Evolutionary conservation across 768 basidiomycete species (phyloP).

Genomic region (Chalciporus chontae): DNA sequence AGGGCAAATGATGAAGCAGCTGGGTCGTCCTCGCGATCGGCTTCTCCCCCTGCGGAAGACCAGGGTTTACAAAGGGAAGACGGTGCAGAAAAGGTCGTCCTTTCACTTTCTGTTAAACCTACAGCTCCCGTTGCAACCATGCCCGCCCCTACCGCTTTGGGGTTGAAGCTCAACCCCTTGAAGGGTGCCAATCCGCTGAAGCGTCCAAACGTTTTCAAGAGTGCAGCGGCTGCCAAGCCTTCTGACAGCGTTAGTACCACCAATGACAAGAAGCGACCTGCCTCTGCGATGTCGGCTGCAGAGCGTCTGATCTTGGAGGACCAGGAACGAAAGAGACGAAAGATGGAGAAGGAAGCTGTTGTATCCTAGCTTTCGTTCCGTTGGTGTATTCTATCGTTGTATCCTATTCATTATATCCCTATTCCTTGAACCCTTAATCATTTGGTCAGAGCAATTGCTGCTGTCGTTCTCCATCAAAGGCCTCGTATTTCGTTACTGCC

Average conservation of each 20-base stretch:
- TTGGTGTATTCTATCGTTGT: constrained; percentile 7
- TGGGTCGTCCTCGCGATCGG: constrained; percentile 28
- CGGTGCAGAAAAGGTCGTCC: constrained; percentile 65
- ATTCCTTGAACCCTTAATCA: background rate
- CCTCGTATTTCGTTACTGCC: too few relatives aligned
- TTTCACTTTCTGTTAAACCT: constrained; percentile 66
- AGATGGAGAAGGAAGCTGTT: constrained; percentile 54
- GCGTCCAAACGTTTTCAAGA: constrained; percentile 73
- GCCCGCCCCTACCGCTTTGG: constrained; percentile 33
- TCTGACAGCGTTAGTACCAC: constrained; percentile 27
- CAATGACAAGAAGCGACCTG: constrained; percentile 60
- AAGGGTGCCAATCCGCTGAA: constrained; percentile 58
- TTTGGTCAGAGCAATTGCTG: background rate
- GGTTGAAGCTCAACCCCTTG: constrained; percentile 58
- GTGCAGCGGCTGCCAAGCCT: constrained; percentile 33
- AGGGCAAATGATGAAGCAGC: constrained; percentile 56
- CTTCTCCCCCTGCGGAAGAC: constrained; percentile 45
- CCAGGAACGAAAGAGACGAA: constrained; percentile 80
- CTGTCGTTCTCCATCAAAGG: too few relatives aligned
- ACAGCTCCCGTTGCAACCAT: constrained; percentile 24
- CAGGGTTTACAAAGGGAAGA: constrained; percentile 69
- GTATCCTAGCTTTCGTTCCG: constrained; percentile 10
- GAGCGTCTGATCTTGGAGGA: constrained; percentile 89
- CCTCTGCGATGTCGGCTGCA: constrained; percentile 70
- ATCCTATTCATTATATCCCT: constrained; percentile 5